Evolutionary conservation across 1,139 yeast species (phyloP), one percentile per base, ranked within the genome.

Genomic region (Blastobotrys ciferrii): DNA sequence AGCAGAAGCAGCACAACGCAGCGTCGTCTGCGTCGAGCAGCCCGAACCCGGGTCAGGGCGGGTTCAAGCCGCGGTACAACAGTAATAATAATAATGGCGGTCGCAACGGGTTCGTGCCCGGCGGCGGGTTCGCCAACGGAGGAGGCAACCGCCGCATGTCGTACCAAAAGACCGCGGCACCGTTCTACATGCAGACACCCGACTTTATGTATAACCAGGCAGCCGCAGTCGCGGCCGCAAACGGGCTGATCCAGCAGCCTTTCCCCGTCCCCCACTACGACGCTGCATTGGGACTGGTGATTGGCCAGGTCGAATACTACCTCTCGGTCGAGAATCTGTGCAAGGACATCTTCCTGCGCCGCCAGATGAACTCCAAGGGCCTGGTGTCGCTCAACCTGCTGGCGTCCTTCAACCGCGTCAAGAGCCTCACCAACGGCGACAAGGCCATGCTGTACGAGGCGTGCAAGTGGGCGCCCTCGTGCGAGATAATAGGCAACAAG

Each of bases 271-370:
- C 25, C 9, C 60, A 54, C 31, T 59, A 56, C 46, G 68, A 65
- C 33, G 54, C 59, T 42, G 55, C 67, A 12, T 51, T 68, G 45
- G 58, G 60, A 36, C 51, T 64, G 42, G 61, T 69, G 32, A 61
- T 63, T 38, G 62, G 59, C 58, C 97, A 89, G 73, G 73, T 89
- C 51, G 92, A 87, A 64, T 92, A 91, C 72, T 92, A 92, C 68
- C 85, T 92, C 68, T 84, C 94, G 23, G 76, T 84, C 49, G 96
- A 89, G 61, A 92, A 92, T 69, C 76, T 92, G 67, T 76, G 87
- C 59, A 85, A 87, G 69, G 96, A 88, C 67, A 72, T 85, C 51
- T 87, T 70, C 65, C 73, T 88, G 64, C 80, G 96, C 66, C 79
- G 80, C 59, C 87, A 84, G 61, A 87, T 88, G 95, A 82, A 84